Conservation (phyloP, 2,329 filamentous ascomycete genomes). For the Colletotrichum tropicale region DNA sequence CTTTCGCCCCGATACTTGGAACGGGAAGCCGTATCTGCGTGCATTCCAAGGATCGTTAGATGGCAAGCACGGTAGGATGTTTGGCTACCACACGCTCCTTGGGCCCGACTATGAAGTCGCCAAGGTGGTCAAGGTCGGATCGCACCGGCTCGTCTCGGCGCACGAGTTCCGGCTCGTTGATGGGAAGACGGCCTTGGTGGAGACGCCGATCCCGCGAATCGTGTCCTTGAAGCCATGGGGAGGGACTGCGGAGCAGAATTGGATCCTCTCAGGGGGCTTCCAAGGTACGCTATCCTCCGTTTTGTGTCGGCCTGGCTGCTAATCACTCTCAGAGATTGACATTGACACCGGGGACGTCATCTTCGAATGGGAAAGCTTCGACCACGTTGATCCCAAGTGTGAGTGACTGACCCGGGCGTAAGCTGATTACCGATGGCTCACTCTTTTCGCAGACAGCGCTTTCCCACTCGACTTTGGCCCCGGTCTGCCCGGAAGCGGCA, state of each 20-base stretch:
- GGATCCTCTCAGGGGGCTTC: neutral
- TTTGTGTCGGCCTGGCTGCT: neutral
- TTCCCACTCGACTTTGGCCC: neutral
- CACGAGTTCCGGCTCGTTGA: neutral
- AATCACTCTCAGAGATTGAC: slow-evolving; percentile 44
- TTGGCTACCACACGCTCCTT: neutral
- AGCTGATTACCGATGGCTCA: neutral
- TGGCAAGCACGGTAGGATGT: neutral
- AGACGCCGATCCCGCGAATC: neutral
- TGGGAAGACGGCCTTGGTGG: neutral
- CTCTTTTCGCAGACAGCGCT: neutral
- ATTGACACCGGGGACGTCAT: slow-evolving; percentile 52
- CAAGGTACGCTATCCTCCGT: neutral
- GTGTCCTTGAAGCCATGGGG: neutral
- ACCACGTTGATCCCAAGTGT: slow-evolving; percentile 22
- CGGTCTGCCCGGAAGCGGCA: neutral
- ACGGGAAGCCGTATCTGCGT: neutral
- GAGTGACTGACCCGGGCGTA: no score
- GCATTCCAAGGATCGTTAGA: neutral
- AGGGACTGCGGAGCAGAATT: neutral
- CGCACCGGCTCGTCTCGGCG: neutral
- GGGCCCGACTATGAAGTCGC: neutral
- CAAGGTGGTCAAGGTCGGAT: neutral
- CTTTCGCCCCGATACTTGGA: neutral
- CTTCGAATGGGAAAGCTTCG: slow-evolving; percentile 47